phyloP scores from a whole-genome alignment of 352 stramenopile species.

The Pythium diclinum region DNA sequence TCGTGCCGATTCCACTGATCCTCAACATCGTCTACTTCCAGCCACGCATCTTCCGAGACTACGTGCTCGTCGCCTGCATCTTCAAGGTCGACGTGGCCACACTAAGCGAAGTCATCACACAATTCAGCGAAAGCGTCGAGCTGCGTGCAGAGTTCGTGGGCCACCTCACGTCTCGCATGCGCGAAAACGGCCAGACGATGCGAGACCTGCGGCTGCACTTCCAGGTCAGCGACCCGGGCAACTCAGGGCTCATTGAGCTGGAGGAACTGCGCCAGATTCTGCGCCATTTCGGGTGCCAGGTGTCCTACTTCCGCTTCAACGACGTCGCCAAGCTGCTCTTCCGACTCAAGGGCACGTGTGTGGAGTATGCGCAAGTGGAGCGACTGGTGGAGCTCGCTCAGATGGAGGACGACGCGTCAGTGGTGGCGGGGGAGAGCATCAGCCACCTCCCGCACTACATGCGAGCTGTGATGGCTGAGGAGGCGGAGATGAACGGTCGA shows the following conservation, averaged over 20 bases:
- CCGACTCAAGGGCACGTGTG: slow-evolving; percentile 8
- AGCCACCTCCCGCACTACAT: slow-evolving; percentile 10
- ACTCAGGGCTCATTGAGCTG: slow-evolving; percentile 12
- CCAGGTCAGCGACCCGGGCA: slow-evolving; percentile 6
- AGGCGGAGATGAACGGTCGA: slow-evolving; percentile 5
- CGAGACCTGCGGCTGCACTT: slow-evolving; percentile 9
- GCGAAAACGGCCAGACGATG: slow-evolving; percentile 11
- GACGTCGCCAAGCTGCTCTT: slow-evolving; percentile 27
- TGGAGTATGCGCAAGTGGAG: slow-evolving; percentile 22
- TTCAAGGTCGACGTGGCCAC: slow-evolving; percentile 20
- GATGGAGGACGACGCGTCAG: slow-evolving; percentile 10
- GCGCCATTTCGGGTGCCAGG: slow-evolving; percentile 17
- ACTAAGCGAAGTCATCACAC: slow-evolving; percentile 24
- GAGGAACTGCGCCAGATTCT: slow-evolving; percentile 23
- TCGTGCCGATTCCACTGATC: slow-evolving; percentile 17
- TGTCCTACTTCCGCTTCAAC: slow-evolving; percentile 33
- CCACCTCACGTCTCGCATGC: slow-evolving; percentile 15
- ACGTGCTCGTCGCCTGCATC: slow-evolving; percentile 18
- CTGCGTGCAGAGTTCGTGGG: slow-evolving; percentile 25
- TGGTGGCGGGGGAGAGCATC: not conserved
- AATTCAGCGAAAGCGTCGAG: slow-evolving; percentile 26
- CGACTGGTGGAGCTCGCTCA: slow-evolving; percentile 16
- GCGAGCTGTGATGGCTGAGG: slow-evolving; percentile 10
- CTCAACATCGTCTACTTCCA: slow-evolving; percentile 25
- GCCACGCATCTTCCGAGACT: slow-evolving; percentile 22